These are phyloP conservation scores for Penicillium sp. DNA, from an alignment of 2,329 filamentous ascomycete genomes.

Conservation along the genomic window DNA sequence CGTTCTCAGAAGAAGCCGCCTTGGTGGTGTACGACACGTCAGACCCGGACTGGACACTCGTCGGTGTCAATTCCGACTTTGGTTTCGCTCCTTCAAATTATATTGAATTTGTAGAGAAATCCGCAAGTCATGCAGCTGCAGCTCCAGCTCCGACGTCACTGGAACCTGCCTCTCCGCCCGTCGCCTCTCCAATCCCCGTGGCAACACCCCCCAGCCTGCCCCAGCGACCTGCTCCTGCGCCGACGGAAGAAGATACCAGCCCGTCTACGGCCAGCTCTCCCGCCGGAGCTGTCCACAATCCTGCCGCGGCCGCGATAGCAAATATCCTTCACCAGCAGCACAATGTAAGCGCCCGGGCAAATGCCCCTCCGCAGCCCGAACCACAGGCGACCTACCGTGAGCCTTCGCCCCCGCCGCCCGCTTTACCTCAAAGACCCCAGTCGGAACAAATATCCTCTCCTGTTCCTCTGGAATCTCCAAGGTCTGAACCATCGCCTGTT, in stretches of 20 bases:
- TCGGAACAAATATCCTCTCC: conserved; percentile 61
- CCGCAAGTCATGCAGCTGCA: conserved; percentile 44
- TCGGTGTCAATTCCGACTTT: conserved; percentile 81
- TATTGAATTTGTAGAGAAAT: conserved; percentile 70
- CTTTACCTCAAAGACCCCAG: conserved; percentile 66
- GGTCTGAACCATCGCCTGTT: conserved; percentile 58
- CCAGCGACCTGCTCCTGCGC: conserved; percentile 32
- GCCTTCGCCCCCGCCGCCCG: conserved; percentile 54
- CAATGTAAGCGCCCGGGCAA: conserved; percentile 35
- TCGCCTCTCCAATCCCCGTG: conserved; percentile 33
- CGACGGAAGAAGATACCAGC: conserved; percentile 35
- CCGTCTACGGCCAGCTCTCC: conserved; percentile 38
- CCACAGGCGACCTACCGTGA: conserved; percentile 66
- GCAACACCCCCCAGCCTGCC: conserved; percentile 48
- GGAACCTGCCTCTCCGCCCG: conserved; percentile 25
- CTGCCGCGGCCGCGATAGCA: conserved; percentile 63
- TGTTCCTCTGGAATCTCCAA: conserved; percentile 62
- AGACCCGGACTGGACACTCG: conserved; percentile 96
- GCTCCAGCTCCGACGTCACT: conserved; percentile 45
- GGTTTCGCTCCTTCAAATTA: conserved; percentile 97
- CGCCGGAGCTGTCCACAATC: conserved; percentile 53
- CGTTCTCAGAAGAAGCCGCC: conserved; percentile 85
- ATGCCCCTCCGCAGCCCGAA: conserved; percentile 51
- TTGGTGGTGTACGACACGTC: conserved; percentile 86
- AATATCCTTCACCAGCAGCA: conserved; percentile 49